Base-by-base conservation (phyloP, 306 rosid genomes). In the Senna siamea region DNA sequence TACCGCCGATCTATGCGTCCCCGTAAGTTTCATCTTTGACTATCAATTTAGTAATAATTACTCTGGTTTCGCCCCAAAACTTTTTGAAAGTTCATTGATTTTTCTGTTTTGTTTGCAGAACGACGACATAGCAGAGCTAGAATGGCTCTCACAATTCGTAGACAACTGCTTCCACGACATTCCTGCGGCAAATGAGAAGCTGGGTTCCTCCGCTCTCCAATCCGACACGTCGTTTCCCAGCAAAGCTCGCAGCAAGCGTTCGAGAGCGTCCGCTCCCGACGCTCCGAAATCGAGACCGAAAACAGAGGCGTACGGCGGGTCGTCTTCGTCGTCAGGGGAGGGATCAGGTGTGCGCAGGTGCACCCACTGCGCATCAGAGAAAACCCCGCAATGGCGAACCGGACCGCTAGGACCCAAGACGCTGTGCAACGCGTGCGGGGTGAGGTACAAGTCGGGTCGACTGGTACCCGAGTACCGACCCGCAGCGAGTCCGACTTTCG, bases 391-490 rank as follows among this genome's bases (percentile, higher is more conserved):
- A 57, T 89, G 94, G 94, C 79, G 94, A 18, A 80, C 87, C 0
- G 94, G 94, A 5, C 94, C 94, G 0, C 44, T 76, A 78, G 94
- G 94, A 0, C 89, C 91, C 0, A 86, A 89, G 68, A 89, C 90
- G 3, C 78, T 89, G 2, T 89, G 93, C 47, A 89, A 89, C 15
- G 93, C 93, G 1, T 89, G 91, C 7, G 94, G 94, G 1, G 91
- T 89, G 9, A 68, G 91, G 32, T 89, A 78, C 78, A 86, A 89
- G 35, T 86, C 91, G 4, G 93, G 93, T 2, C 76, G 93, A 4
- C 78, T 86, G 0, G 93, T 90, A 5, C 90, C 96, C 0, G 96
- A 90, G 61, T 88, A 88, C 43, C 72, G 96, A 10, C 96, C 96
- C 1, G 93, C 96, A 0, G 66, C 93, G 0, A 90, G 96, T 74